These are phyloP conservation scores for Purpureocillium takamizusanense DNA, from an alignment of 2,329 filamentous ascomycete genomes.

Conservation along the genomic window DNA sequence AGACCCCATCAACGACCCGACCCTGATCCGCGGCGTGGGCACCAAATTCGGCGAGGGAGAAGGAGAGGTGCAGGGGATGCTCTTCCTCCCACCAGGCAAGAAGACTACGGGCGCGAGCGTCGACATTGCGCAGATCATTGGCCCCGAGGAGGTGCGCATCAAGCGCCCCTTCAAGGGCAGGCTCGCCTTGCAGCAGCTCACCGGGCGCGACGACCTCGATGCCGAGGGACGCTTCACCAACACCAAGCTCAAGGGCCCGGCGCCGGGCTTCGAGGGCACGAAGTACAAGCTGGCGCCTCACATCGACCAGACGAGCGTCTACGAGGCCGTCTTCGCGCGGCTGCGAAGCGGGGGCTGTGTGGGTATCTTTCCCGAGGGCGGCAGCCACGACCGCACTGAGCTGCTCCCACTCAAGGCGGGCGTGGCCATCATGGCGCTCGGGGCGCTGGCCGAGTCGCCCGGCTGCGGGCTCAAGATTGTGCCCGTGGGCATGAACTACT, in stretches of 20 bases:
- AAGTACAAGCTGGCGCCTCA: constrained; percentile 86
- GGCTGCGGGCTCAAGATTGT: constrained; percentile 89
- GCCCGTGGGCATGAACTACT: constrained; percentile 98
- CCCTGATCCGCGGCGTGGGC: constrained; percentile 66
- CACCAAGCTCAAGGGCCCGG: constrained; percentile 40
- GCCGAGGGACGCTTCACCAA: constrained; percentile 55
- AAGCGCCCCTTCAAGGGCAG: constrained; percentile 81
- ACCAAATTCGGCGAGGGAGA: constrained; percentile 71
- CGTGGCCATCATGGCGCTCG: constrained; percentile 95
- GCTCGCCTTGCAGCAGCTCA: constrained; percentile 70
- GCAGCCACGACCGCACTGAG: constrained; percentile 89
- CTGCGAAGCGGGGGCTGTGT: constrained; percentile 79
- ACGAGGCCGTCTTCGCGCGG: constrained; percentile 83
- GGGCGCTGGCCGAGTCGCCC: constrained; percentile 75
- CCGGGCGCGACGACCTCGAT: constrained; percentile 65
- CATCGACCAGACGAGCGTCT: constrained; percentile 88
- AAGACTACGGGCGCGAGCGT: constrained; percentile 67
- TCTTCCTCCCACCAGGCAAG: constrained; percentile 80
- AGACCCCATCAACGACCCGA: constrained; percentile 77
- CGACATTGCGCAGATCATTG: constrained; percentile 73
- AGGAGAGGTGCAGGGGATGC: constrained; percentile 68
- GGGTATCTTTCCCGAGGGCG: constrained; percentile 94
- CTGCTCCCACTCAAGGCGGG: constrained; percentile 89
- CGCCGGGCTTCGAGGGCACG: constrained; percentile 62
- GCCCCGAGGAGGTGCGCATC: constrained; percentile 71